Base-by-base conservation (phyloP, 2,329 filamentous ascomycete genomes). In the Domatiomyces catenatus region DNA sequence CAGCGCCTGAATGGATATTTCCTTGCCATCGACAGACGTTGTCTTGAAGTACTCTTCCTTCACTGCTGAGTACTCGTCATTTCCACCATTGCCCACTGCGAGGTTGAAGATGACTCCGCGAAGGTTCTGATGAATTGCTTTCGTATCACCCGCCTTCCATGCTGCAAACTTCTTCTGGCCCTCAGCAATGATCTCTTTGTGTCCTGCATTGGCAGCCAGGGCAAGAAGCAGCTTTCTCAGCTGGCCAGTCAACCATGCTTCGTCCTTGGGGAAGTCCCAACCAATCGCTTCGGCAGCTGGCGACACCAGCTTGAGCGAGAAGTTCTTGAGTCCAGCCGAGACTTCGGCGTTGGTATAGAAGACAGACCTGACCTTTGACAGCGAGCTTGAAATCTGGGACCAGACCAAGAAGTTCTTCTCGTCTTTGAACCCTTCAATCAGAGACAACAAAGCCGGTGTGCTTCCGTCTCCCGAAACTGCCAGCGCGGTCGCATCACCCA, bases 331-430 rank as follows among this genome's bases (percentile, higher is more conserved):
- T 0, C 80, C 86, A 48, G 77, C 74, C 60, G 81, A 79, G 55
- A 92, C 77, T 48, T 77, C 70, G 50, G 83, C 77, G 56, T 92
- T 84, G 46, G 84, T 81, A 19, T 81, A 77, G 63, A 96, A 96
- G 49, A 94, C 79, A n/a, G 83, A 84, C 65, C 87, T 86, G 53
- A 95, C 76, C 49, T 81, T 81, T 50, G 72, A 76, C 22, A 96
- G 70, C 3, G 85, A 85, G 56, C 83, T 80, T 6, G 93, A 73
- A 28, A 94, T 81, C 64, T 94, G 86, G 51, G 80, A 81, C 84
- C 92, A 93, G 4, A 96, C 90, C 70, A 94, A 76, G 61, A 88
- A 89, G 65, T 90, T 87, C 1, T 76, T 76, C 69, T 98, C 92
- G 48, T 76, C 72, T 54, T 80, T 75, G 67, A 96, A 89, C n/a